Base-by-base conservation (phyloP, 768 basidiomycete genomes). In the Chalciporus chontae region DNA sequence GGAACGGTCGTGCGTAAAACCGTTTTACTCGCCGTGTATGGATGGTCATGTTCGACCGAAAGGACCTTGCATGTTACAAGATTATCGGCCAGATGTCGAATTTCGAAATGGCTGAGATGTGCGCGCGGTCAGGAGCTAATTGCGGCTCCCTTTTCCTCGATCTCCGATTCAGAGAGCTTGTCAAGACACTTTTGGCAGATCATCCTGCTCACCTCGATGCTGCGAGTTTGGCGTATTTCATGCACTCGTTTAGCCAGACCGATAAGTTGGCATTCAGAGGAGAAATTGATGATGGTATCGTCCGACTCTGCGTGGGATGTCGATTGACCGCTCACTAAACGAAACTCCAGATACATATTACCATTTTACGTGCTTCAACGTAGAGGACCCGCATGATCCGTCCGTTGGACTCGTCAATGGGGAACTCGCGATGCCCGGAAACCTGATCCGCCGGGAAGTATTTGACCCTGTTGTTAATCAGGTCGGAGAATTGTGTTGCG, bases 61-160 rank as follows among this genome's bases (percentile, higher is more conserved):
- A 61, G 69, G 70, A 72, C 43, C 55, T 71, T 1, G 83, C 83
- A 18, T 77, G 81, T 18, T 85, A 85, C 69, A 84, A 85, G 77
- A 87, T 94, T 43, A 87, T 87, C 47, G 92, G 90, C 5, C 79
- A 88, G 55, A 75, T 89, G 66, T 73, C 83, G 10, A 80, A 82
- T 60, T 78, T 94, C n/a, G 90, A 94, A 67, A 92, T 94, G 52
- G 91, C 90, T 40, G 92, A 94, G 70, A 85, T 94, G 71, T 88
- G 87, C 53, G 90, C 90, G 13, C 77, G 90, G 47, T 90, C 87
- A 41, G 91, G 92, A 2, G 85, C 88, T 7, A 93, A 88, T 61
- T 91, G 89, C 59, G 92, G 91, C 13, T 87, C 86, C 54, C 72
- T 94, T 43, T 93, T 93, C 71, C 79, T 94, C 47, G 92, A 94